Conservation (phyloP, 768 basidiomycete genomes). For the Tylopilus sp. region DNA sequence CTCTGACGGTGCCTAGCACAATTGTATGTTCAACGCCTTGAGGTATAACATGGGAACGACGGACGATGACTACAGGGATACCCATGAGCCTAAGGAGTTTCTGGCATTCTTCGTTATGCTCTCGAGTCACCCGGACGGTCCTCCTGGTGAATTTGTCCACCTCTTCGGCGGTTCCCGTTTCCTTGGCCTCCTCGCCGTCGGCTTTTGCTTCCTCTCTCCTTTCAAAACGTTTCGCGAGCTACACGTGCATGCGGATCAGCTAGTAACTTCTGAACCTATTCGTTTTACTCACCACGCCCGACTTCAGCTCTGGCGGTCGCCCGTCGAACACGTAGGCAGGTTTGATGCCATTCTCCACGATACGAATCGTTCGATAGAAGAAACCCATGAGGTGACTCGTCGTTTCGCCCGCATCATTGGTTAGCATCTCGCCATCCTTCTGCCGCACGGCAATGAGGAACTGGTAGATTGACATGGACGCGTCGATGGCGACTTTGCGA, state of each 20-base stretch:
- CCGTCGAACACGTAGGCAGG: conserved; percentile 98
- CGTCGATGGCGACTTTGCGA: conserved; percentile 97
- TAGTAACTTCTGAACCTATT: no score
- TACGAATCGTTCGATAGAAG: conserved; percentile 95
- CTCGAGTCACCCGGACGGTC: conserved; percentile 90
- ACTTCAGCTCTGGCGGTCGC: conserved; percentile 95
- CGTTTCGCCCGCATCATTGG: conserved; percentile 96
- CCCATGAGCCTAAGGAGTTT: conserved; percentile 90
- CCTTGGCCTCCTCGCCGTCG: conserved; percentile 94
- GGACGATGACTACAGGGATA: conserved; percentile 88
- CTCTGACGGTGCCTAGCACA: conserved; percentile 86
- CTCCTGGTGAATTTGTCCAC: conserved; percentile 86
- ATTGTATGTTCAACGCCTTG: neutral
- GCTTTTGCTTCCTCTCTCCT: conserved; percentile 90
- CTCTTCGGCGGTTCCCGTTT: conserved; percentile 91
- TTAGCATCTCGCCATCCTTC: conserved; percentile 93
- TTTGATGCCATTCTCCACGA: conserved; percentile 98
- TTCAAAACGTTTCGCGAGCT: conserved; percentile 98
- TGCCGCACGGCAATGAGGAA: conserved; percentile 98
- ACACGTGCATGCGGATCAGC: conserved; percentile 6
- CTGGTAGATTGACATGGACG: conserved; percentile 95
- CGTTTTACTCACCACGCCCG: conserved; percentile 79
- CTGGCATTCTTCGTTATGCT: conserved; percentile 96
- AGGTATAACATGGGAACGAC: conserved; percentile 26
- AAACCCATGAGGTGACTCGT: conserved; percentile 99